Evolutionary conservation across 768 basidiomycete genomes (phyloP).

Genomic region (Trametes villosa): DNA sequence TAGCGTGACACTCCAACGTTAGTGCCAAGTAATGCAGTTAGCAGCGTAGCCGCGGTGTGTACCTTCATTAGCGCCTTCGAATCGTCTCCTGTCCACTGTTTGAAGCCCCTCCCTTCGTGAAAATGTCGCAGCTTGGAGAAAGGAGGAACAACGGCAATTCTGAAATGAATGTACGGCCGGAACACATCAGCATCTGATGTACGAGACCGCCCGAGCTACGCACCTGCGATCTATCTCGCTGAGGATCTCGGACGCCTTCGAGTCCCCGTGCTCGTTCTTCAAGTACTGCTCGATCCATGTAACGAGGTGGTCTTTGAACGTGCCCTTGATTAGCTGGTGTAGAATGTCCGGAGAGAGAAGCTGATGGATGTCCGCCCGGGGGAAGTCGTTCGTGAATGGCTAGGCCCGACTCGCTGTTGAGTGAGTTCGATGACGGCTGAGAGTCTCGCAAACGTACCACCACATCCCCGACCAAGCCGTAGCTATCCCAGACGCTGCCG

Average conservation of each 20-base stretch:
- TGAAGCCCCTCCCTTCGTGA: neutral
- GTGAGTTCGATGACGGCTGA: no score
- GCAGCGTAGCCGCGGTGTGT: neutral
- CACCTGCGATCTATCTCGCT: constrained; percentile 24
- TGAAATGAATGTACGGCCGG: neutral
- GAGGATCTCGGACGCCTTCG: neutral
- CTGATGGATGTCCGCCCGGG: constrained; percentile 27
- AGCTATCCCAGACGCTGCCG: no score
- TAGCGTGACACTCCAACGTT: neutral
- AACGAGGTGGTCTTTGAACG: constrained; percentile 31
- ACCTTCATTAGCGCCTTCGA: neutral
- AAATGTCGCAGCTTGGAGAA: neutral
- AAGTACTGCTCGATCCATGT: constrained; percentile 30
- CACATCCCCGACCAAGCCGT: no score
- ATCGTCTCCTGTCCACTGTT: neutral
- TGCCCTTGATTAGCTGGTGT: constrained; percentile 16
- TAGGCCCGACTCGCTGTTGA: neutral
- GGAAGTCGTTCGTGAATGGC: constrained; percentile 29
- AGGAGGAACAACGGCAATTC: neutral
- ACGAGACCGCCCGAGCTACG: neutral
- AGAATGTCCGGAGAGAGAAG: constrained; percentile 25
- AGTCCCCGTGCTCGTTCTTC: neutral
- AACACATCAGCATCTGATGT: no score
- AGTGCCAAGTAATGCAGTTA: neutral
- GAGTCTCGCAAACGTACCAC: constrained; percentile 3